Conservation (phyloP, 108 stramenopile genomes). For the Conticribra guillardii region DNA sequence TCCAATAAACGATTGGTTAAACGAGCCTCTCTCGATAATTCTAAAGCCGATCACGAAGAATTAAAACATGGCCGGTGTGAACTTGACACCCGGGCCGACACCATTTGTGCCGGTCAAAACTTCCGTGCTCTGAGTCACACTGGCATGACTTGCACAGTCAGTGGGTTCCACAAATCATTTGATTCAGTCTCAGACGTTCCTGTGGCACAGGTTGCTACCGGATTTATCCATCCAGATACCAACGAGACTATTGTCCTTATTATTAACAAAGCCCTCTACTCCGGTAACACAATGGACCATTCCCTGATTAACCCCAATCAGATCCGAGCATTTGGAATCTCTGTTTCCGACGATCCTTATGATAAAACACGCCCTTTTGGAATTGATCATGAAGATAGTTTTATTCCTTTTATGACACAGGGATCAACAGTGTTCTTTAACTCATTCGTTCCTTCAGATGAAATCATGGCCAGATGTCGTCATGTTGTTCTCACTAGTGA, state of each 20-base stretch:
- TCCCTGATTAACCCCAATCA: neutral
- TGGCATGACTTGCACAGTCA: neutral
- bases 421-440: neutral
- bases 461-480: neutral
- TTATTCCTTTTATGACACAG: neutral
- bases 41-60: no score
- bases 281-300: neutral
- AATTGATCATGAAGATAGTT: neutral
- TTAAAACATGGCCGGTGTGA: no score
- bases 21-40: neutral
- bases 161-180: constrained; percentile 1
- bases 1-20: neutral
- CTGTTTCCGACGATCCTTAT: neutral
- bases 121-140: neutral
- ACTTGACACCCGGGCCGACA: constrained; percentile 9
- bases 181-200: neutral
- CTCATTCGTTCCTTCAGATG: neutral
- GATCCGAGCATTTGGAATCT: neutral
- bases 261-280: constrained; percentile 6
- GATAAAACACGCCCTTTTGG: neutral
- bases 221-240: neutral
- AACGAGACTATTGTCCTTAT: neutral
- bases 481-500: neutral
- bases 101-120: constrained; percentile 7
- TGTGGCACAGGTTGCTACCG: constrained; percentile 8